Conservation (phyloP, 331 rosid species). For the Malus hybrid region DNA sequence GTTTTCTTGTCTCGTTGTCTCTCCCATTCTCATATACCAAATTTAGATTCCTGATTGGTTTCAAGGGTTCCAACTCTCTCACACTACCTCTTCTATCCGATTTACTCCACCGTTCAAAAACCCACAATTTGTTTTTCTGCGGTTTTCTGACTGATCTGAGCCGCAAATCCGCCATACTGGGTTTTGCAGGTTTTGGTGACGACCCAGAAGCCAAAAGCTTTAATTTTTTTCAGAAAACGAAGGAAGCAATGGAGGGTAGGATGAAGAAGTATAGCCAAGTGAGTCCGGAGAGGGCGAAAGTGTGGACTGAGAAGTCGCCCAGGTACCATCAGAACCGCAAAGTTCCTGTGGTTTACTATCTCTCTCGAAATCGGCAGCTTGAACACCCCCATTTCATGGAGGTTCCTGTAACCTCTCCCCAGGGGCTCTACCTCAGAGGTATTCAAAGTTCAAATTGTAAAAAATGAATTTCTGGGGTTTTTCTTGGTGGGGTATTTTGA, state of each 20-base stretch:
- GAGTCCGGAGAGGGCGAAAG: slow-evolving; percentile 84
- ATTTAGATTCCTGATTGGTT: not conserved
- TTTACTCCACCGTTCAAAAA: not conserved
- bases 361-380: slow-evolving; percentile 70
- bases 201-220: not conserved
- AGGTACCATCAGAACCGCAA: slow-evolving; percentile 68
- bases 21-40: not conserved
- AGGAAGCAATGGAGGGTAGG: slow-evolving; percentile 48
- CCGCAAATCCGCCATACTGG: not conserved
- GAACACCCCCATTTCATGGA: slow-evolving; percentile 99
- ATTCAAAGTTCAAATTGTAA: not conserved
- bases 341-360: slow-evolving; percentile 76
- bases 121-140: not conserved
- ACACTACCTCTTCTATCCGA: not conserved
- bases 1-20: not conserved
- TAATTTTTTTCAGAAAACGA: not conserved
- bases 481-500: not conserved
- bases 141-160: not conserved
- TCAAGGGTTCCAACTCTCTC: not conserved
- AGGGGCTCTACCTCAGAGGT: slow-evolving; percentile 78
- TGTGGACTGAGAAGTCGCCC: slow-evolving; percentile 85
- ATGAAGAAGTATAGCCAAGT: slow-evolving; percentile 62
- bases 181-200: not conserved
- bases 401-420: slow-evolving; percentile 57
- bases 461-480: not conserved